Base-by-base conservation (phyloP, 1,284 basidiomycete genomes). In the Trametes hirsuta region DNA sequence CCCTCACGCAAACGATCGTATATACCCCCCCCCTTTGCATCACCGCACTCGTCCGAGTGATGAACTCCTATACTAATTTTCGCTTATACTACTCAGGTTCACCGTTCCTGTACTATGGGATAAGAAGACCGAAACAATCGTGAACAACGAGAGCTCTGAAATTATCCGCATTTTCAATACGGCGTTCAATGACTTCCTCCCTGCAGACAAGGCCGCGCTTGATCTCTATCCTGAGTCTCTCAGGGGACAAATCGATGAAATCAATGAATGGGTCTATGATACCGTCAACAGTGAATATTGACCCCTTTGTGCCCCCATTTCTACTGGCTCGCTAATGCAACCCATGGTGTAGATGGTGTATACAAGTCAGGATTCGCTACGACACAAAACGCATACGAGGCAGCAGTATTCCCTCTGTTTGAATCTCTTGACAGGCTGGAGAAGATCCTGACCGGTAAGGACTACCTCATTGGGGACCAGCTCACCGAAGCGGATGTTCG, bases 91-190 rank as follows among this genome's bases (percentile, higher is more conserved):
- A 18, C 8, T 30, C 30, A 63, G 65, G 0, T 95, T 93, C 79
- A 94, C 94, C 4, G 94, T 96, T 2, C 96, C 97, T 15, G 79
- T 96, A 49, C 79, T 98, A 1, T 99, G 95, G 94, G 97, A 98
- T 79, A 97, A 90, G 79, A 93, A 97, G 76, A 79, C 75, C 41
- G 76, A 90, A 58, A 94, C 92, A 39, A 93, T 99, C 67, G 97
- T 99, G 57, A 97, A 93, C 80, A 99, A 97, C 75, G 95, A 98
- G 74, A 93, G 89, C 65, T 88, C 90, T 0, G 95, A 97, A 76
- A 95, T 98, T 70, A 95, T 98, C 69, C 88, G 97, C 55, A 92
- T 95, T 46, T 84, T 98, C 76, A 97, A 97, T 76, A 81, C 82
- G 8, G 89, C 83, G 9, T 97, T 97, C 79, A 88, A 97, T 73